phyloP scores from a whole-genome alignment of 1,284 basidiomycete species.

The Apiotrichum domesticum region DNA sequence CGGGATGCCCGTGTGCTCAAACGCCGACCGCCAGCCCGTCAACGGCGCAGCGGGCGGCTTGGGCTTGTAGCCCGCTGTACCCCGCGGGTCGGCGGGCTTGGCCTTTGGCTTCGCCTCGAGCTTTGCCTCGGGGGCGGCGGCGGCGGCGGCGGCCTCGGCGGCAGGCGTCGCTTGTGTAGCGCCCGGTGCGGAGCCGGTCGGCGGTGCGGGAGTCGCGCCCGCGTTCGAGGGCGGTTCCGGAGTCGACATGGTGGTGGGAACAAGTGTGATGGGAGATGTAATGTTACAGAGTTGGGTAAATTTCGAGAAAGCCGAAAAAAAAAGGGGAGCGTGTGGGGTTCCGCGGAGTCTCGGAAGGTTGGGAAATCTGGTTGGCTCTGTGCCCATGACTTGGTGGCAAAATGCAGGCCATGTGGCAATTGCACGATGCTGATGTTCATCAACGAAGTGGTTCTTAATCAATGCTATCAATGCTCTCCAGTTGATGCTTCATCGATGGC shows the following conservation, averaged over 20 bases:
- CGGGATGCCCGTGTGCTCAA: slow-evolving; percentile 50
- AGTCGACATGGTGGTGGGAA: slow-evolving; percentile 1
- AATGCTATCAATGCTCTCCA: no score
- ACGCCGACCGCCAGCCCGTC: slow-evolving; percentile 39
- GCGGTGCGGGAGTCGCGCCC: background rate
- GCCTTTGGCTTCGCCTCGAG: background rate
- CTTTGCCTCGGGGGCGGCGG: background rate
- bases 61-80: background rate
- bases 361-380: background rate
- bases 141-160: background rate
- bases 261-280: background rate
- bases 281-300: background rate
- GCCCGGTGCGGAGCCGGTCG: background rate
- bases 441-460: no score
- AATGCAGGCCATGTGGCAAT: background rate
- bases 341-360: no score
- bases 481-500: no score
- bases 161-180: background rate
- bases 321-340: no score
- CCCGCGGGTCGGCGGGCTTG: background rate
- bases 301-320: background rate
- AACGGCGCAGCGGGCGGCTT: slow-evolving; percentile 20
- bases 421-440: no score
- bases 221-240: slow-evolving; percentile 3
- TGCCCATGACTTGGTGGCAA: background rate